Conservation (phyloP, 2,329 filamentous ascomycete genomes). For the Claviceps maximensis region DNA sequence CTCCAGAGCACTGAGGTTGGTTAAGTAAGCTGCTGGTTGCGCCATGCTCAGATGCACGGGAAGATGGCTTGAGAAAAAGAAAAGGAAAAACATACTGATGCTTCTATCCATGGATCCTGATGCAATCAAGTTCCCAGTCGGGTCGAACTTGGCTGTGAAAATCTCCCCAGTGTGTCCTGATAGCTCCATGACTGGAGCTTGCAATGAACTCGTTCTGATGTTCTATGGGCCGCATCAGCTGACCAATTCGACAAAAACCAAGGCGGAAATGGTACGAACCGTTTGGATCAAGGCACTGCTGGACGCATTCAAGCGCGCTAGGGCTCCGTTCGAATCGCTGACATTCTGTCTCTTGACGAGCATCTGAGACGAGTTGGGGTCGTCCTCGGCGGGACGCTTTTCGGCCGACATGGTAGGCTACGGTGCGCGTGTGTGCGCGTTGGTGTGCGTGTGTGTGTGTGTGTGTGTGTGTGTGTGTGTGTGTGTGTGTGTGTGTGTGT, state of each 20-base stretch:
- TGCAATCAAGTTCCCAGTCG: constrained; percentile 75
- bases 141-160: constrained; percentile 82
- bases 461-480: neutral
- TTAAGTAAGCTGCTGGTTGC: neutral
- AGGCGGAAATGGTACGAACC: constrained; percentile 22
- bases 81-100: constrained; percentile 47
- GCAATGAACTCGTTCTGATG: constrained; percentile 66
- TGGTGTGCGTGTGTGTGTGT: neutral
- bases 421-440: neutral
- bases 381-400: constrained; percentile 80
- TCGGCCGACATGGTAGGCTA: constrained; percentile 62
- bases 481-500: neutral
- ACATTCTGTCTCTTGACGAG: constrained; percentile 82
- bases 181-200: constrained; percentile 89
- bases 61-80: neutral
- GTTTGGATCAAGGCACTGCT: constrained; percentile 36
- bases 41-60: neutral
- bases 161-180: constrained; percentile 75
- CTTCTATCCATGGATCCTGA: constrained; percentile 92
- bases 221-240: constrained; percentile 34
- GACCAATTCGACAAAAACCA: neutral
- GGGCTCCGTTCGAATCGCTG: constrained; percentile 30
- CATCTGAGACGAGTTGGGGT: constrained; percentile 66
- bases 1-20: constrained; percentile 66
- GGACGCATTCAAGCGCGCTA: constrained; percentile 38